Base-by-base conservation (phyloP, 352 stramenopile genomes). In the Aphanomyces euteiches region DNA sequence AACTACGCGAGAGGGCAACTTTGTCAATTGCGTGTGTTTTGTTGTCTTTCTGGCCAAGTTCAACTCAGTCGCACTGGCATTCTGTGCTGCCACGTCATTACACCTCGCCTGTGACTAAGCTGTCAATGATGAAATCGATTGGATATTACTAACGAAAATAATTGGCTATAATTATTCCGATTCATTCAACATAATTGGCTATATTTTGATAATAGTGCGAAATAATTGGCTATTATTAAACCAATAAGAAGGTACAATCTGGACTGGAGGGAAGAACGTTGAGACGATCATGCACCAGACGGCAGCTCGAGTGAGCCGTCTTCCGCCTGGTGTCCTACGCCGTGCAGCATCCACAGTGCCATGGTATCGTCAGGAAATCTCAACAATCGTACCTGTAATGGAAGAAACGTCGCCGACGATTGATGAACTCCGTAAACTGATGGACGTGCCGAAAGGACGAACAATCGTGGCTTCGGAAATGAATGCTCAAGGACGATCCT, bases 301-400 rank as follows among this genome's bases (percentile, higher is more conserved):
- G 13, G n/a, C 8, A 19, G 8, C 50, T n/a, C 50, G 50, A 10
- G 50, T 8, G 50, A 58, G 28, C 8, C n/a, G n/a, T 21, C 50
- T n/a, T n/a, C 7, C 50, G 50, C 50, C 37, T 10, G n/a, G 8
- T 3, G 50, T 34, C 50, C 50, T 56, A 10, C 57, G 21, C 10
- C 57, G 57, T 13, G 57, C 57, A 10, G 10, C 41, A 21, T 66
- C 57, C 7, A 47, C 47, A 3, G 15, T 39, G 10, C 63, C 63
- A 41, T 70, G 64, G 64, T 70, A 70, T 28, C 64, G 45, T 48
- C 37, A 61, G 3, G 45, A 70, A n/a, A 70, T 70, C 15, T 47
- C 64, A 13, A 61, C 39, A 12, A 40, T 61, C 54, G 8, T 63
- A 19, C 15, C 36, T 8, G 19, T 37, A 37, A 5, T 39, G 4